Evolutionary conservation across 2,329 filamentous ascomycete species (phyloP).

Genomic region (Monilinia laxa): DNA sequence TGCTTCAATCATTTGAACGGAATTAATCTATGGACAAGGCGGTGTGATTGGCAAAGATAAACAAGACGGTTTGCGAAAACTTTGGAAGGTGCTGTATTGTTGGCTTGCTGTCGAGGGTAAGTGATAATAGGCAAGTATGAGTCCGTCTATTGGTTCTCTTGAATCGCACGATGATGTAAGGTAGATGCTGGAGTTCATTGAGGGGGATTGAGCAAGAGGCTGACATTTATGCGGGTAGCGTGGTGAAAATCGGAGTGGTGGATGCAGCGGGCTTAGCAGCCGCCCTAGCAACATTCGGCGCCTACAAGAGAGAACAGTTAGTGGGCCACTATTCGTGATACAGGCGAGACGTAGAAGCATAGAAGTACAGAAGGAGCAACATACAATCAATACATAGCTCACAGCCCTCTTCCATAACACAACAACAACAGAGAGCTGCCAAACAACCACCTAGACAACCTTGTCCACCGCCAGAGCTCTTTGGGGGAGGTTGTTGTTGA

Average conservation of each 20-base stretch:
- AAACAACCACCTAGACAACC: conserved; percentile 50
- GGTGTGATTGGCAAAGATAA: neutral
- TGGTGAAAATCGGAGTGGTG: neutral
- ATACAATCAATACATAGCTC: conserved; percentile 50
- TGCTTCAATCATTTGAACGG: neutral
- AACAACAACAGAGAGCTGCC: conserved; percentile 52
- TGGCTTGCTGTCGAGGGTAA: neutral
- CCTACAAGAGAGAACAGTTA: conserved; percentile 6
- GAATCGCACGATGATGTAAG: neutral
- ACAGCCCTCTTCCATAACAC: conserved; percentile 51
- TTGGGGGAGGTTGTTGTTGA: conserved; percentile 45
- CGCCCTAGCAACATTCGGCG: conserved; percentile 20
- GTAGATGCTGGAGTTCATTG: neutral
- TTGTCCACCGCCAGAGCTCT: conserved; percentile 42
- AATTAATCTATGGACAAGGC: conserved; percentile 8
- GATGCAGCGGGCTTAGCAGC: neutral
- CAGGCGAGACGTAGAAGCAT: neutral
- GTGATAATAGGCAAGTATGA: conserved; percentile 11
- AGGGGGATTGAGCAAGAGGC: neutral
- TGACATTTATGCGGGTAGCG: neutral
- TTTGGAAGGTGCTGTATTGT: neutral
- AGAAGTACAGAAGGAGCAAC: conserved; percentile 26
- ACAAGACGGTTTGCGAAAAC: neutral
- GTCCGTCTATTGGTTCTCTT: neutral
- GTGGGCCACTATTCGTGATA: neutral